These are phyloP conservation scores for Apophysomyces ossiformis DNA, from an alignment of 371 early-diverging fungal genomes.

Conservation along the genomic window DNA sequence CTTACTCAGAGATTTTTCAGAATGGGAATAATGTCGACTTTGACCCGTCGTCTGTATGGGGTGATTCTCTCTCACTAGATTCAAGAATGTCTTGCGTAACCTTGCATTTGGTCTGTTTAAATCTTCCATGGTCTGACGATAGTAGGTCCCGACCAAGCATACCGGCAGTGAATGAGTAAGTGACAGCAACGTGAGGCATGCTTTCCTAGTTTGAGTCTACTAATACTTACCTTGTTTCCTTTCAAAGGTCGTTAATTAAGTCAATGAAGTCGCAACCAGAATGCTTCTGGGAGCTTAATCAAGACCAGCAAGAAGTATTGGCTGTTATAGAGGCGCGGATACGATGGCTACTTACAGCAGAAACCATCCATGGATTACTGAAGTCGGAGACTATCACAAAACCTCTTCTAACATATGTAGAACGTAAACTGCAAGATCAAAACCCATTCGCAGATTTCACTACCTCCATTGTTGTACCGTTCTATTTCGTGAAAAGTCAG, in stretches of 20 bases:
- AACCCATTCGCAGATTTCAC: conserved; percentile 58
- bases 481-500: conserved; percentile 59
- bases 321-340: conserved; percentile 62
- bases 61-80: conserved; percentile 58
- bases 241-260: conserved; percentile 25
- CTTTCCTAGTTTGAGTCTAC: not conserved
- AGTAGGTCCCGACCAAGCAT: conserved; percentile 24
- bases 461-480: conserved; percentile 56
- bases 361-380: conserved; percentile 73
- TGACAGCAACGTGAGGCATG: not conserved
- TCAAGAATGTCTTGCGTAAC: conserved; percentile 60
- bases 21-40: conserved; percentile 51
- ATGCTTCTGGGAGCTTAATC: conserved; percentile 48
- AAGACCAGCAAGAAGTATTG: conserved; percentile 66
- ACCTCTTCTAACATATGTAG: conserved; percentile 60
- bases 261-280: conserved; percentile 46
- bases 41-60: conserved; percentile 52
- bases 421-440: conserved; percentile 50
- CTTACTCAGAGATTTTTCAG: conserved; percentile 37
- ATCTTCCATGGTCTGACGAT: conserved; percentile 52
- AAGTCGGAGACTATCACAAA: conserved; percentile 51
- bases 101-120: conserved; percentile 65
- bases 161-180: conserved; percentile 21
- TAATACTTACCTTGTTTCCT: not conserved
- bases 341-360: conserved; percentile 70